Evolutionary conservation across 2,329 filamentous ascomycete genomes (phyloP), one percentile per base, ranked within the genome.

Genomic region (Stachybotrys elegans): DNA sequence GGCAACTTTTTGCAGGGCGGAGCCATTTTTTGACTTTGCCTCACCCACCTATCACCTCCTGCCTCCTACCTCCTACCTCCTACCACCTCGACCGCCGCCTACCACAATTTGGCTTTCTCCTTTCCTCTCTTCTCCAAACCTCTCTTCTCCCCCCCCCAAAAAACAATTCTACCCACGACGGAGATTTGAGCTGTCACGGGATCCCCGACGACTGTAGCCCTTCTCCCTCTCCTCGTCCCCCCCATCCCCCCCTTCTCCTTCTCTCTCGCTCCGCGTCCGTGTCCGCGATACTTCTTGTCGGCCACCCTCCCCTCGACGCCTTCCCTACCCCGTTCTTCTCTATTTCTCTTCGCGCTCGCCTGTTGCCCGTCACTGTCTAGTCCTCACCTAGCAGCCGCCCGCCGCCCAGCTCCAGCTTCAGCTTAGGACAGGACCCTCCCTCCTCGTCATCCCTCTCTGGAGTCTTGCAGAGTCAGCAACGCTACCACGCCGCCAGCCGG

Each of bases 171-270:
- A 35, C 27, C 22, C 20, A 23, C 27, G 12, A 39, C n/a, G 36
- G 19, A 22, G 17, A 34, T 19, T 22, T 31, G 40, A 42, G 27
- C 29, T 32, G 29, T 35, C 40, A 40, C 42, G 29, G 40, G 31
- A 34, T 29, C 43, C 38, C 41, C 44, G 45, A 41, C 46, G 25
- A 47, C 45, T 50, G 43, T 43, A 39, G 16, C 43, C 46, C 41
- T 44, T 32, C 40, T 41, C 40, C 42, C 43, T 46, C 45, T 46
- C 43, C 47, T 45, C 45, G 46, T 48, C 43, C 47, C 38, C 42
- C 50, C 44, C 44, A 44, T 46, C 40, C 32, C 42, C 40, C 36
- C 44, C 43, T 31, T 49, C 50, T 42, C 48, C 48, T 48, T 42
- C 46, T 40, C 36, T 38, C 22, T 44, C n/a, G n/a, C n/a, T n/a